phyloP scores from a whole-genome alignment of 2,329 filamentous ascomycete genomes.

The Chaetomium sp. region DNA sequence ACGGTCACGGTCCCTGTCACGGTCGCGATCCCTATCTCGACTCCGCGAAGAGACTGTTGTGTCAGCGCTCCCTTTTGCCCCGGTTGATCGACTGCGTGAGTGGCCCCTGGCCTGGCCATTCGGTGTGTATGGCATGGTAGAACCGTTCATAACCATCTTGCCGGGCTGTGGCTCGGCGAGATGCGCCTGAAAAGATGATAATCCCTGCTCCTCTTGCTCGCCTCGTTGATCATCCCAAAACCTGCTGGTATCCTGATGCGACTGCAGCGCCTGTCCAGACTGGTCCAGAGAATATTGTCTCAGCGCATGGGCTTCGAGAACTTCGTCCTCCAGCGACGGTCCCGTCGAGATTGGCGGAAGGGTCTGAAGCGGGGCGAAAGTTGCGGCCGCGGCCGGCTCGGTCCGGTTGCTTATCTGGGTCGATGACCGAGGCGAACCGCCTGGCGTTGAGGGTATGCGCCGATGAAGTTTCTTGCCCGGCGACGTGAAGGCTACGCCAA shows the following conservation, averaged over 20 bases:
- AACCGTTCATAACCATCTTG: conserved; percentile 28
- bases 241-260: conserved; percentile 23
- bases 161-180: conserved; percentile 30
- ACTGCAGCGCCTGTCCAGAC: conserved; percentile 15
- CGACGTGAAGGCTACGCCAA: conserved; percentile 38
- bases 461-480: conserved; percentile 45
- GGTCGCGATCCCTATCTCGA: conserved; percentile 23
- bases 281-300: conserved; percentile 21
- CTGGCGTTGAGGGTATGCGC: conserved; percentile 41
- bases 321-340: conserved; percentile 45
- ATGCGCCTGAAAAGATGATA: conserved; percentile 27
- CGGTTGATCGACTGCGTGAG: conserved; percentile 50
- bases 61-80: conserved; percentile 50
- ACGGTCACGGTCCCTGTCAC: conserved; percentile 21
- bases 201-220: conserved; percentile 30
- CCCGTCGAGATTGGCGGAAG: conserved; percentile 48
- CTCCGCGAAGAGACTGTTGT: conserved; percentile 44
- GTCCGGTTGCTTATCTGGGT: conserved; percentile 27
- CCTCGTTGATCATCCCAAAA: conserved; percentile 36
- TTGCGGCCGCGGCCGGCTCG: conserved; percentile 30
- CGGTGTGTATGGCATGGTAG: conserved; percentile 42
- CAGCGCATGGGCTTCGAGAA: conserved; percentile 34
- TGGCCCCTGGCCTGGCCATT: conserved; percentile 44
- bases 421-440: conserved; percentile 34
- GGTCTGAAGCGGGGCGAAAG: conserved; percentile 41